phyloP scores from a whole-genome alignment of 345 rosid species.

The Linum usitatissimum region DNA sequence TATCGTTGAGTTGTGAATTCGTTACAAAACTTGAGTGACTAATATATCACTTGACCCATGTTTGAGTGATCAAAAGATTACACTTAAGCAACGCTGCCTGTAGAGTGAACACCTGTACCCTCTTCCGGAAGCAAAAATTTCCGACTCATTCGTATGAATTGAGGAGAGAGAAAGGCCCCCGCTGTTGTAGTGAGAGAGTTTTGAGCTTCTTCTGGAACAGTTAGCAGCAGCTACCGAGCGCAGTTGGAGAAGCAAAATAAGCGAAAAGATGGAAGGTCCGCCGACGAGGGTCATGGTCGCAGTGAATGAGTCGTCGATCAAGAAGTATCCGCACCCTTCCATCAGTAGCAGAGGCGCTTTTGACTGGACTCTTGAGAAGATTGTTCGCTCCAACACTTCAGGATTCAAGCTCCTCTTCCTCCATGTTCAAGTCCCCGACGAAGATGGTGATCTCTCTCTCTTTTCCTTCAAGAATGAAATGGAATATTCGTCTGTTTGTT shows the following conservation, averaged over 20 bases:
- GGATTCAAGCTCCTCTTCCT: constrained; percentile 87
- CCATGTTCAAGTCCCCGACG: constrained; percentile 93
- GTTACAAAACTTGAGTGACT: not conserved
- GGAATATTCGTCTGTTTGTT: not conserved
- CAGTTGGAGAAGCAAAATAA: not conserved
- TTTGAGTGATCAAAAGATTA: not conserved
- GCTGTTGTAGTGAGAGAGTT: not conserved
- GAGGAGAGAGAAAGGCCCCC: not conserved
- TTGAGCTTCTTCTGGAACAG: not conserved
- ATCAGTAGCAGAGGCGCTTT: constrained; percentile 89
- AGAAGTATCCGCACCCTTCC: constrained; percentile 85
- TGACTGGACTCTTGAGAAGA: constrained; percentile 84
- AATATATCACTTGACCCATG: not conserved
- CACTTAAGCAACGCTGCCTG: not conserved
- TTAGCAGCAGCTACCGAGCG: not conserved
- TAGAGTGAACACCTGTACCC: not conserved
- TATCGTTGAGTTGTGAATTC: too few species aligned
- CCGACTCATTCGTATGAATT: not conserved
- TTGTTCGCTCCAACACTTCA: constrained; percentile 59
- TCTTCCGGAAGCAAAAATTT: not conserved
- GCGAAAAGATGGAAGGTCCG: constrained; percentile 22
- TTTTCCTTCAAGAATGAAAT: constrained; percentile 11
- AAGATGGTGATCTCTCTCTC: constrained; percentile 50
- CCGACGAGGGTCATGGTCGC: constrained; percentile 71
- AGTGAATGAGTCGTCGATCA: constrained; percentile 85